A percentile compares a stretch with the other conserved stretches of the same genome.
phyloP scores from a whole-genome alignment of 768 basidiomycete species.

The Lanmaoa pseudosensibilis region DNA sequence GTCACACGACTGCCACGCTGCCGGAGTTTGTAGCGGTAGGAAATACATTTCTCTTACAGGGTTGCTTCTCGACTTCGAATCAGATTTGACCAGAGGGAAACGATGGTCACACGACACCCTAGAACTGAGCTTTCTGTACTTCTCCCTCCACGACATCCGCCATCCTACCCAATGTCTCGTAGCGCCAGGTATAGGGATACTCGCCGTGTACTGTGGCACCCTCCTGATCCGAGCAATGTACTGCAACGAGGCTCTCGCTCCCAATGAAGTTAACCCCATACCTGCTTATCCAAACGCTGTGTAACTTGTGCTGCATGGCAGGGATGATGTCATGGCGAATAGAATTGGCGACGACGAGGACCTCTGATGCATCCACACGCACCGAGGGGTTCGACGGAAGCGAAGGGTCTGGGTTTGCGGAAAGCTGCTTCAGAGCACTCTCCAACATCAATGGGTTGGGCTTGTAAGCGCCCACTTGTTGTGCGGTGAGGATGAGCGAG shows the following conservation, averaged over 20 bases:
- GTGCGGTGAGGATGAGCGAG: conserved; percentile 65
- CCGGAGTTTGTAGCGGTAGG: not conserved
- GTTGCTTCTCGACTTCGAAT: conserved; percentile 2
- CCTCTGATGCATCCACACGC: conserved; percentile 38
- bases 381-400: conserved; percentile 21
- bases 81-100: not conserved
- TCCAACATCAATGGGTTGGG: conserved; percentile 50
- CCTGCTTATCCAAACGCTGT: conserved; percentile 67
- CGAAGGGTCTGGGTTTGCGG: conserved; percentile 14
- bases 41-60: not conserved
- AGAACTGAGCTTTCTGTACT: not conserved
- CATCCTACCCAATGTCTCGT: conserved; percentile 60
- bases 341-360: conserved; percentile 69
- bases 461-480: conserved; percentile 74
- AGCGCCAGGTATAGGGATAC: conserved; percentile 49
- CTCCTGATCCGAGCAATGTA: conserved; percentile 32
- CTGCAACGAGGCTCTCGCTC: conserved; percentile 35
- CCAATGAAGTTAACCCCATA: conserved; percentile 25
- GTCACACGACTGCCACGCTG: not conserved
- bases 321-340: conserved; percentile 66
- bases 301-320: conserved; percentile 54
- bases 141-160: conserved; percentile 57
- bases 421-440: conserved; percentile 27
- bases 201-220: conserved; percentile 18
- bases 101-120: not conserved